These are phyloP conservation scores for Inonotus hispidus DNA, from an alignment of 1,284 basidiomycete species.

Conservation along the genomic window DNA sequence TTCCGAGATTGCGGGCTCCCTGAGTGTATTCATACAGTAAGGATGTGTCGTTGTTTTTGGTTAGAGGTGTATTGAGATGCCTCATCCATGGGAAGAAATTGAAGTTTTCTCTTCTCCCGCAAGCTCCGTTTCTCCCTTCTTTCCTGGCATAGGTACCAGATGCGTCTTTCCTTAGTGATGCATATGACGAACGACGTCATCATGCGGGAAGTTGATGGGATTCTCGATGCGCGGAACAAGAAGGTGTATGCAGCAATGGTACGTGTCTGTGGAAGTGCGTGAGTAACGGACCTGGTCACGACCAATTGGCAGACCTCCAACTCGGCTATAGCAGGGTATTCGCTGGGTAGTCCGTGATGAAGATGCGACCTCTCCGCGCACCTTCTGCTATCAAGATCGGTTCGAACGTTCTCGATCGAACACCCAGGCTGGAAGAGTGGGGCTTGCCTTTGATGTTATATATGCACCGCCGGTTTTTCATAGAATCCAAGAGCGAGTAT, in stretches of 20 bases:
- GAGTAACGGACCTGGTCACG: conserved; percentile 7
- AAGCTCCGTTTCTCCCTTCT: not conserved
- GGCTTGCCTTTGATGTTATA: not conserved
- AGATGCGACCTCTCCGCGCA: not conserved
- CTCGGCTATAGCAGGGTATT: not conserved
- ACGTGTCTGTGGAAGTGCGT: not conserved
- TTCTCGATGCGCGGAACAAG: not conserved
- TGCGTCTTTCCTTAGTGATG: not conserved
- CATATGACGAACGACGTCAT: conserved; percentile 1
- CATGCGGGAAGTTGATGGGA: not conserved
- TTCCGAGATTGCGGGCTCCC: not conserved
- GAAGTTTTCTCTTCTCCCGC: not conserved
- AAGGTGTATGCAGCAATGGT: not conserved
- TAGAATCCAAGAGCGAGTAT: not conserved
- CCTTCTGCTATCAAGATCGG: not conserved
- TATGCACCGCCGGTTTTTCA: not conserved
- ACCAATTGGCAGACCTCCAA: not conserved
- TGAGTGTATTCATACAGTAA: not conserved
- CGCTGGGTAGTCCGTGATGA: not conserved
- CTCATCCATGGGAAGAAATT: not conserved
- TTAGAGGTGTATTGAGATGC: not conserved
- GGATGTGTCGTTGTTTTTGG: not conserved
- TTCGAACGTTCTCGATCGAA: not conserved
- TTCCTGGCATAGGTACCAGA: not conserved
- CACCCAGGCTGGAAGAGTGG: not conserved